These are phyloP conservation scores for Phycomyces nitens DNA, from an alignment of 192 early-diverging fungal genomes.

Conservation along the genomic window DNA sequence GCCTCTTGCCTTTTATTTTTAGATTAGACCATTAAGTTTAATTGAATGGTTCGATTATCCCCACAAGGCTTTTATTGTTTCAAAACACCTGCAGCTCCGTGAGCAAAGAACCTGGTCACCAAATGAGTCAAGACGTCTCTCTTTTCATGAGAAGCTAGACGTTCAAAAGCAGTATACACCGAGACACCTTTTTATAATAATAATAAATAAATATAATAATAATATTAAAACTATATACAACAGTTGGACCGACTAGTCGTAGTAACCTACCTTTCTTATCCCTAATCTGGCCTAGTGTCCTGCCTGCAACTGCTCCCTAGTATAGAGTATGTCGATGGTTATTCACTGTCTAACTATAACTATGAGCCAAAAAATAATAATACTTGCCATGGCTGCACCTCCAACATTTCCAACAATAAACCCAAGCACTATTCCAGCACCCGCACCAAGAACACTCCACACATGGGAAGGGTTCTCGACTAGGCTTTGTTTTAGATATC, in stretches of 20 bases:
- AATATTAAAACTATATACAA: too few species aligned
- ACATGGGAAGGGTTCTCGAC: conserved; percentile 28
- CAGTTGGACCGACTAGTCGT: too few species aligned
- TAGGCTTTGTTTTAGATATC: not conserved
- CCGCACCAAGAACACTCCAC: conserved; percentile 31
- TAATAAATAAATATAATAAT: not conserved
- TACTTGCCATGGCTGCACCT: conserved; percentile 29
- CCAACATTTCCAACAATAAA: conserved; percentile 30
- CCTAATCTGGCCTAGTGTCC: too few species aligned
- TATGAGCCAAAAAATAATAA: too few species aligned
- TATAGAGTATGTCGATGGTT: too few species aligned
- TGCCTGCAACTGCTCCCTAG: too few species aligned
- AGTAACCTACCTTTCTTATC: too few species aligned
- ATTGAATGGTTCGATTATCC: not conserved
- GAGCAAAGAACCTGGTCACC: not conserved
- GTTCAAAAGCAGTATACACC: conserved; percentile 20
- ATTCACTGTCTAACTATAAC: too few species aligned
- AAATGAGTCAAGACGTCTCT: not conserved
- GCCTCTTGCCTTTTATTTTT: conserved; percentile 71
- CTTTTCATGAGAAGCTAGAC: conserved; percentile 15
- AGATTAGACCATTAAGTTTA: conserved; percentile 48
- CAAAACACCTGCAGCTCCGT: too few species aligned
- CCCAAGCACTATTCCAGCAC: conserved; percentile 30
- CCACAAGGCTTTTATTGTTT: conserved; percentile 1
- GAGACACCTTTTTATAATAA: conserved; percentile 10